Evolutionary conservation across 371 early-diverging fungal genomes (phyloP).

Genomic region (Phascolomyces articulosus): DNA sequence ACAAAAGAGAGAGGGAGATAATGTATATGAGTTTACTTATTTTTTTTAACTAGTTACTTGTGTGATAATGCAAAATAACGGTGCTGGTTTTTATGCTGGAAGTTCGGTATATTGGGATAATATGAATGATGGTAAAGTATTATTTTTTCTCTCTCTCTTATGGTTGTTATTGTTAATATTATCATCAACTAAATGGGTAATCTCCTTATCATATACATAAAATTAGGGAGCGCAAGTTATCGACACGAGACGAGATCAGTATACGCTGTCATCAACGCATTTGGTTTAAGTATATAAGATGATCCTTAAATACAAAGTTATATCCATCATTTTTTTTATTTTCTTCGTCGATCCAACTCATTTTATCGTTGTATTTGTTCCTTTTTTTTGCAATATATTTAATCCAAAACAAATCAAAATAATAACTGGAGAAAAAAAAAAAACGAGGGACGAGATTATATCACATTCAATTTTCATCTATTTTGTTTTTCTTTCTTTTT

Average conservation of each 20-base stretch:
- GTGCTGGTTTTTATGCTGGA: conserved; percentile 78
- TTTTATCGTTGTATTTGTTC: too few relatives aligned
- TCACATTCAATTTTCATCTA: too few relatives aligned
- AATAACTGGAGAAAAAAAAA: too few relatives aligned
- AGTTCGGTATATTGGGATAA: conserved; percentile 80
- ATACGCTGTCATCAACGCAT: conserved; percentile 69
- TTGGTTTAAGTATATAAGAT: conserved; percentile 55
- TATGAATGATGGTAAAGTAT: conserved; percentile 19
- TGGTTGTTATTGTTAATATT: not conserved
- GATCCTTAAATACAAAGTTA: not conserved
- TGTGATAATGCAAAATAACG: conserved; percentile 77
- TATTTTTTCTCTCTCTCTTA: not conserved
- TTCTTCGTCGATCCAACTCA: too few relatives aligned
- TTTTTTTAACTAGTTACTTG: conserved; percentile 55
- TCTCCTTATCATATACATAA: not conserved
- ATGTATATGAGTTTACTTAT: conserved; percentile 2
- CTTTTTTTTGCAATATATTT: too few relatives aligned
- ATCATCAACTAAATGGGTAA: too few relatives aligned
- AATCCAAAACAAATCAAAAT: too few relatives aligned
- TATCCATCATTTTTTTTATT: not conserved
- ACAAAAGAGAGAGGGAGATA: not conserved
- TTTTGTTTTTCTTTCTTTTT: too few relatives aligned
- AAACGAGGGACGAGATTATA: too few relatives aligned
- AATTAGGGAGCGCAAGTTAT: conserved; percentile 62
- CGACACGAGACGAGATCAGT: conserved; percentile 72